Base-by-base conservation (phyloP, 129 eudicot species). In the Sambucus nigra region DNA sequence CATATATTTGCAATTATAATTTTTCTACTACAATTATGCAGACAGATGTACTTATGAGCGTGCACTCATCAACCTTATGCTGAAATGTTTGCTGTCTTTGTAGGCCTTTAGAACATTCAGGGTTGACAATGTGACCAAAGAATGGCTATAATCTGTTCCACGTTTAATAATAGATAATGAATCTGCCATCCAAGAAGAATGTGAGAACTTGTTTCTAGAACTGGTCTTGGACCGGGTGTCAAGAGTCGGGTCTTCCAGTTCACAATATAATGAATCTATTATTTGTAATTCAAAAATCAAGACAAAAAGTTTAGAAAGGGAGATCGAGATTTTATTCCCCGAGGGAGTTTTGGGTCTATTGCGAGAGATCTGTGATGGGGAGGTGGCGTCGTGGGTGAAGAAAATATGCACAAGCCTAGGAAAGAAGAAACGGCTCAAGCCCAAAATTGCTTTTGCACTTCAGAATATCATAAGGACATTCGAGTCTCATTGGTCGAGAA, bases 141-240 rank as follows among this genome's bases (percentile, higher is more conserved):
- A 92, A 77, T 92, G 99, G 99, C 71, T 92, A 57, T 87, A 77
- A 73, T 86, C 94, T 22, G 77, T 86, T 63, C 94, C 91, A 18
- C 81, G 69, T 59, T 59, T 92, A 14, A 82, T 86, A 57, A 59
- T 69, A 19, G 99, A 92, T 68, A 82, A 81, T 51, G 99, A 92
- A 78, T 69, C 99, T 51, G 80, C 94, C 74, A 86, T 92, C 50
- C 99, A 92, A 68, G 99, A 92, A 70, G 99, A 92, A 65, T 92
- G 96, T 18, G 96, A 92, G 71, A 86, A 80, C 59, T 73, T 92
- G 64, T 92, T 86, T 69, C 58, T 80, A n/a, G 99, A 86, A 71
- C 71, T 92, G 53, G 87, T 82, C 38, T 47, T 92, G 55, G 91
- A 86, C 59, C 72, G 94, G 23, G 70, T 92, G 50, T 79, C 91